Conservation (phyloP, 2,329 filamentous ascomycete species). For the Fusarium keratoplasticum region DNA sequence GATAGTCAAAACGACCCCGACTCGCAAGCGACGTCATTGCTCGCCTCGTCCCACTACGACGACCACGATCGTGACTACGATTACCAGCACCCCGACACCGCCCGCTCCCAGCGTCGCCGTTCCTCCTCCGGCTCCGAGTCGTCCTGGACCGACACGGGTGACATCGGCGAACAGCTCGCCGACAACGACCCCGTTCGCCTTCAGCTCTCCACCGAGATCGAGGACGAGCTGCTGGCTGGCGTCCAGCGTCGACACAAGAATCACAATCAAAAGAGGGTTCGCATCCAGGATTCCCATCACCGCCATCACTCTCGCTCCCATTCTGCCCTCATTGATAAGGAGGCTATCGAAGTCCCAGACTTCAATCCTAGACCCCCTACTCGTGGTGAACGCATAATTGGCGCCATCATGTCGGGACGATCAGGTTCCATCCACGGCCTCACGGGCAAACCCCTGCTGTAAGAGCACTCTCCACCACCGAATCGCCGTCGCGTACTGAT, state of each 20-base stretch:
- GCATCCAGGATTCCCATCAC: conserved; percentile 67
- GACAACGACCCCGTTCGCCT: conserved; percentile 83
- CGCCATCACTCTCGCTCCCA: conserved; percentile 52
- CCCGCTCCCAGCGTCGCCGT: conserved; percentile 27
- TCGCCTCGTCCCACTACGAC: conserved; percentile 45
- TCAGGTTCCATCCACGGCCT: conserved; percentile 86
- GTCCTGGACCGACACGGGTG: conserved; percentile 93
- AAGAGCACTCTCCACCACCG: conserved; percentile 46
- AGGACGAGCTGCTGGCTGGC: conserved; percentile 69
- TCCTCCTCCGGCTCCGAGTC: conserved; percentile 68
- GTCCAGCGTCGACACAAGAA: conserved; percentile 59
- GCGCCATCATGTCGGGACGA: conserved; percentile 86
- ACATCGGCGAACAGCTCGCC: conserved; percentile 90
- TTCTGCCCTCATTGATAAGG: conserved; percentile 68
- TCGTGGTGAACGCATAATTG: conserved; percentile 76
- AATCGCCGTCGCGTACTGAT: conserved; percentile 27
- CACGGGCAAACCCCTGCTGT: conserved; percentile 95
- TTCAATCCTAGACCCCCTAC: conserved; percentile 72
- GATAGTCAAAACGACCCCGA: conserved; percentile 53
- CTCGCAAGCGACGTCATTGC: conserved; percentile 53
- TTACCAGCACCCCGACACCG: conserved; percentile 47
- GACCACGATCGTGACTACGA: conserved; percentile 60
- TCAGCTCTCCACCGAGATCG: conserved; percentile 73
- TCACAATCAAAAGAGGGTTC: conserved; percentile 71
- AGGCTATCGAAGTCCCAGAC: conserved; percentile 85